Percentiles rank a stretch among this genome's conserved stretches.
Evolutionary conservation across 73 alveolate species (phyloP).

Genomic region (Blepharisma japonicum): DNA sequence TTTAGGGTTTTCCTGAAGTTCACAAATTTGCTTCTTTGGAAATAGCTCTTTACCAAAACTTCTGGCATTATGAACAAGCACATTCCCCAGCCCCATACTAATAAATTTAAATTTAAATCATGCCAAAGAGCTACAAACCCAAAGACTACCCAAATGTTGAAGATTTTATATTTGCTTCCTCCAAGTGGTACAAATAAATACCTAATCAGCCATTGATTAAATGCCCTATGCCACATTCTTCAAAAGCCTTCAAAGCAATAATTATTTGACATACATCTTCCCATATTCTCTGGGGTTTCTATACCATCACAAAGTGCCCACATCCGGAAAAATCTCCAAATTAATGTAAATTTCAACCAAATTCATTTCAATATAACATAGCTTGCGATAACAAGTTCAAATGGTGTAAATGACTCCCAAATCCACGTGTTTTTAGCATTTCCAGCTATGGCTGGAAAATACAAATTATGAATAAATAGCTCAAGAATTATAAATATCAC

Average conservation of each 20-base stretch:
- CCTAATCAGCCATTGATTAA: constrained; percentile 79
- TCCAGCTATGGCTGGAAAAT: neutral
- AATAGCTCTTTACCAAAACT: too few relatives aligned
- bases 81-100: constrained; percentile 35
- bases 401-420: neutral
- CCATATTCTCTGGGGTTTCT: constrained; percentile 40
- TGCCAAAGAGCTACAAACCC: constrained; percentile 89
- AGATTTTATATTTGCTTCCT: constrained; percentile 60
- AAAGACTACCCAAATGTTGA: constrained; percentile 78
- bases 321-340: constrained; percentile 1
- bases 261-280: constrained; percentile 35
- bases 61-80: constrained; percentile 39
- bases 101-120: constrained; percentile 70
- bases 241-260: constrained; percentile 68
- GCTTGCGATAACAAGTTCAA: constrained; percentile 4
- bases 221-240: constrained; percentile 90
- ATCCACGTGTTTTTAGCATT: constrained; percentile 27
- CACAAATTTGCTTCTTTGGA: too few relatives aligned
- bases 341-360: constrained; percentile 68
- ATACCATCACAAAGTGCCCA: constrained; percentile 40
- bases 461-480: constrained; percentile 4
- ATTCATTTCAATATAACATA: constrained; percentile 13
- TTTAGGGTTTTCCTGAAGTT: too few relatives aligned
- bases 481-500: neutral
- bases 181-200: constrained; percentile 87